A percentile compares a stretch with the other conserved stretches of the same genome.
phyloP scores from a whole-genome alignment of 2,329 filamentous ascomycete genomes.

The Neophaeococcomyces mojaviensis region DNA sequence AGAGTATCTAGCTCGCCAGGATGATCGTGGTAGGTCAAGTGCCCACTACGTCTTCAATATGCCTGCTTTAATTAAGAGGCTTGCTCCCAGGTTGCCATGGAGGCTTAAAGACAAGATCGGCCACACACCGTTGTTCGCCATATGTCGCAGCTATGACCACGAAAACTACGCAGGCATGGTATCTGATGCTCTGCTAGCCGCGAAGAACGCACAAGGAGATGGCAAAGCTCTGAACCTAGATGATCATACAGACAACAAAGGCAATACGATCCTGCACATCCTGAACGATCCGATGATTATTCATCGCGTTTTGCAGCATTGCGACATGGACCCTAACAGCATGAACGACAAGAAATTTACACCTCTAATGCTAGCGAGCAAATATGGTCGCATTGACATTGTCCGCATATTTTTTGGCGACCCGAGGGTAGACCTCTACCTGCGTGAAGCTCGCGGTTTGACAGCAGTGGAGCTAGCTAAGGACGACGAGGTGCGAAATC shows the following conservation, averaged over 20 bases:
- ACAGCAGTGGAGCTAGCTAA: slow-evolving; percentile 95
- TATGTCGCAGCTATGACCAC: slow-evolving; percentile 94
- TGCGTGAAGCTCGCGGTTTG: slow-evolving; percentile 77
- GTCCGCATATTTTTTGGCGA: slow-evolving; percentile 83
- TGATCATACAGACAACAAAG: slow-evolving; percentile 84
- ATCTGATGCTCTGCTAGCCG: slow-evolving; percentile 66
- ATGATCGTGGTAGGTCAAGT: slow-evolving; percentile 76
- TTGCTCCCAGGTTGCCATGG: slow-evolving; percentile 79
- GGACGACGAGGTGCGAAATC: slow-evolving; percentile 92
- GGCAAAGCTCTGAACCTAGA: slow-evolving; percentile 76
- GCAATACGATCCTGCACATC: slow-evolving; percentile 93
- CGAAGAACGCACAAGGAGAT: slow-evolving; percentile 68
- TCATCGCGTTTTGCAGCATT: slow-evolving; percentile 65
- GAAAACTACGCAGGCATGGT: slow-evolving; percentile 82
- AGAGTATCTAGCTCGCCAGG: slow-evolving; percentile 66
- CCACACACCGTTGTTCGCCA: slow-evolving; percentile 91
- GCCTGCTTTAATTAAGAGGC: slow-evolving; percentile 66
- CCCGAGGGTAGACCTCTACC: slow-evolving; percentile 73
- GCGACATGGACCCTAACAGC: slow-evolving; percentile 93
- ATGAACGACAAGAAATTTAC: slow-evolving; percentile 94
- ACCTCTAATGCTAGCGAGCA: slow-evolving; percentile 94
- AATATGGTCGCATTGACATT: slow-evolving; percentile 91
- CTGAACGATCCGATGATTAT: slow-evolving; percentile 78
- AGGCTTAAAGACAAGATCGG: slow-evolving; percentile 88
- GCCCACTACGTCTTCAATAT: slow-evolving; percentile 96